Conservation (phyloP, 306 rosid species). For the Ochetophila trinervis region DNA sequence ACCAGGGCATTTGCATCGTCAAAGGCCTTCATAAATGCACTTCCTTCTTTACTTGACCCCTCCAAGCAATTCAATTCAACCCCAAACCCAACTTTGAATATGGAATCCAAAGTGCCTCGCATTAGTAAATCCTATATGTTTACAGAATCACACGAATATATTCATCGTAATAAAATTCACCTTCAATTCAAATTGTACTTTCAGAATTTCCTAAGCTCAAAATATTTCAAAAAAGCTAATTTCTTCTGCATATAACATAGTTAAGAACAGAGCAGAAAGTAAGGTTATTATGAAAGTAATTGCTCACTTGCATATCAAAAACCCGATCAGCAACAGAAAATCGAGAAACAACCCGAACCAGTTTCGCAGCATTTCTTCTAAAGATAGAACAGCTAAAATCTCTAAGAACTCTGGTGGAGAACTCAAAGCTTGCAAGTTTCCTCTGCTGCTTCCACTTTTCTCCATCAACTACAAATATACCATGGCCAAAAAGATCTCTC, state of each 20-base stretch:
- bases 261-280: no score
- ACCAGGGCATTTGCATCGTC: conserved; percentile 64
- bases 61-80: conserved; percentile 70
- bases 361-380: conserved; percentile 50
- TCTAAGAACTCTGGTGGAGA: conserved; percentile 65
- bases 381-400: conserved; percentile 59
- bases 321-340: conserved; percentile 24
- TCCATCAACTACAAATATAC: conserved; percentile 67
- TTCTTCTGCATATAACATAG: no score
- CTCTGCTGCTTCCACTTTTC: conserved; percentile 71
- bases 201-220: no score
- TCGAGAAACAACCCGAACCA: conserved; percentile 36
- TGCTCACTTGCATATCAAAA: conserved; percentile 70
- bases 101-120: conserved; percentile 71
- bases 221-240: no score
- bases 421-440: conserved; percentile 64
- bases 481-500: conserved; percentile 56
- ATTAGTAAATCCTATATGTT: conserved; percentile 63
- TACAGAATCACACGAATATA: not conserved
- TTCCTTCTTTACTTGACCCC: conserved; percentile 55
- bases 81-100: conserved; percentile 87
- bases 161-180: not conserved
- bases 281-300: not conserved
- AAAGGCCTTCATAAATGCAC: conserved; percentile 61
- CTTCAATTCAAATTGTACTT: no score